Percentiles rank a stretch among this genome's conserved stretches.
Conservation (phyloP, 2,329 filamentous ascomycete genomes). For the Ustulina deusta region DNA sequence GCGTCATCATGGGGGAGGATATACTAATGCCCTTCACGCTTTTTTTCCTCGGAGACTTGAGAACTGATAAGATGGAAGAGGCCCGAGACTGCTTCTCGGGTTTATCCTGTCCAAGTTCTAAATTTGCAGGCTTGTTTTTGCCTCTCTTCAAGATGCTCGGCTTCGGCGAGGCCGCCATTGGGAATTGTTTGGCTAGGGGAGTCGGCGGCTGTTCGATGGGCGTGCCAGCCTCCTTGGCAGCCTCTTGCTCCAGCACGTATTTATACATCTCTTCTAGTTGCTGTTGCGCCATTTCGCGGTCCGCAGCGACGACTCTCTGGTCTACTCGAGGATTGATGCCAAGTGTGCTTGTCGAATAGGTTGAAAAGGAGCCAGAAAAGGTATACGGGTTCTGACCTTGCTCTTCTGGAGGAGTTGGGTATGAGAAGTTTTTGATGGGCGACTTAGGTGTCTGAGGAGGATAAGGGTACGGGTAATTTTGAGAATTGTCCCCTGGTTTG, state of each 20-base stretch:
- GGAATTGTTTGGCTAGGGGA: slow-evolving; percentile 52
- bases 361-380: slow-evolving; percentile 60
- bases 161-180: slow-evolving; percentile 52
- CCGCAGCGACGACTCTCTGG: slow-evolving; percentile 77
- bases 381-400: slow-evolving; percentile 58
- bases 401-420: slow-evolving; percentile 56
- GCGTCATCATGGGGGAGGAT: slow-evolving; percentile 74
- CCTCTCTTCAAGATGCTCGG: slow-evolving; percentile 61
- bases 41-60: slow-evolving; percentile 70
- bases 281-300: slow-evolving; percentile 79
- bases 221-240: slow-evolving; percentile 69
- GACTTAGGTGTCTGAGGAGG: slow-evolving; percentile 54
- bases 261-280: slow-evolving; percentile 93
- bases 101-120: slow-evolving; percentile 56
- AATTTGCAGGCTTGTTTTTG: slow-evolving; percentile 53
- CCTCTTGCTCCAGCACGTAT: slow-evolving; percentile 91
- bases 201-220: slow-evolving; percentile 59
- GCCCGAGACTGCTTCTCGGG: slow-evolving; percentile 68
- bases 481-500: slow-evolving; percentile 39
- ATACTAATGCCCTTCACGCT: slow-evolving; percentile 65
- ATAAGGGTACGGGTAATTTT: slow-evolving; percentile 44
- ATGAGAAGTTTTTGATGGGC: slow-evolving; percentile 63
- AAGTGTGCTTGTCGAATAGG: slow-evolving; percentile 62
- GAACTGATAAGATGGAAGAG: slow-evolving; percentile 70
- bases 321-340: slow-evolving; percentile 80